Conservation (phyloP, 2,329 filamentous ascomycete species). For the Fusarium illudens region DNA sequence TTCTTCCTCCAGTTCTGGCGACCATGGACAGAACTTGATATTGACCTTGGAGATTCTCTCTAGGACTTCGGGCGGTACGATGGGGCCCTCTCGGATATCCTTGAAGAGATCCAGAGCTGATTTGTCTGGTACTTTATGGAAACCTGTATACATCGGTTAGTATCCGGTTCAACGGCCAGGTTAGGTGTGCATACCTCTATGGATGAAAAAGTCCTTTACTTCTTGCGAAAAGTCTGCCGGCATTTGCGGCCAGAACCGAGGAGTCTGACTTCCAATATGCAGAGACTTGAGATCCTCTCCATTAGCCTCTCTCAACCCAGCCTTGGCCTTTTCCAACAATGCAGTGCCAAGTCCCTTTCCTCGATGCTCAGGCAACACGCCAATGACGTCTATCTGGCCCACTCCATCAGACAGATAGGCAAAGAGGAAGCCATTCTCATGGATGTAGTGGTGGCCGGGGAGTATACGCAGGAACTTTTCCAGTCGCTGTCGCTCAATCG, state of each 20-base stretch:
- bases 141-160: constrained; percentile 15
- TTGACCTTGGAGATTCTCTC: constrained; percentile 30
- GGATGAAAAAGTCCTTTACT: constrained; percentile 30
- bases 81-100: constrained; percentile 7
- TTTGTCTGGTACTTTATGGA: neutral
- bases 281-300: constrained; percentile 17
- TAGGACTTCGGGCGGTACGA: constrained; percentile 26
- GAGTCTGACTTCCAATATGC: constrained; percentile 30
- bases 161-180: too few species aligned
- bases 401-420: constrained; percentile 5
- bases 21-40: constrained; percentile 33
- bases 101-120: constrained; percentile 28
- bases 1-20: constrained; percentile 35
- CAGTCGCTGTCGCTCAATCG: constrained; percentile 15
- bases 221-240: constrained; percentile 1
- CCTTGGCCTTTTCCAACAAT: constrained; percentile 16
- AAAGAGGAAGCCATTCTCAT: constrained; percentile 32
- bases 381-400: constrained; percentile 31
- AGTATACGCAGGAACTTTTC: constrained; percentile 7
- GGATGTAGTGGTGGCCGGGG: constrained; percentile 19
- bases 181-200: constrained; percentile 16
- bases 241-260: constrained; percentile 38
- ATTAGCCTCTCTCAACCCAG: neutral
- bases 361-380: constrained; percentile 29
- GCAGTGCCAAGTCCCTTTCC: constrained; percentile 30